Conservation (phyloP, 352 stramenopile genomes). For the Globisporangium barbulae region DNA sequence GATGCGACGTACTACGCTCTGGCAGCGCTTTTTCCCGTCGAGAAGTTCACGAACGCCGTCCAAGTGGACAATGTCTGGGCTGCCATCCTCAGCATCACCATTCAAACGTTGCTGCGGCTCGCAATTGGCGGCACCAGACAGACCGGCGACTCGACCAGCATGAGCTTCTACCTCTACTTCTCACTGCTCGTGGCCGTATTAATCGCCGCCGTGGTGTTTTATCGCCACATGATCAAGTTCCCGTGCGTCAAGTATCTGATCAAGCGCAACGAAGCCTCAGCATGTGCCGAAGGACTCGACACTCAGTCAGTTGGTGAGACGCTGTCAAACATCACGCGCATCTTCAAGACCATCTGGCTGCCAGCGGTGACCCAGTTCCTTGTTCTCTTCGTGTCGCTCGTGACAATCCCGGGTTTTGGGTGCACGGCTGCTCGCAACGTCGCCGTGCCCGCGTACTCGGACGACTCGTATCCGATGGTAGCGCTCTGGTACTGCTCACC, state of each 20-base stretch:
- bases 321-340: slow-evolving; percentile 39
- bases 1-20: slow-evolving; percentile 63
- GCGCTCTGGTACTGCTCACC: slow-evolving; percentile 46
- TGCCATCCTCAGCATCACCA: slow-evolving; percentile 54
- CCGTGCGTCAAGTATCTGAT: slow-evolving; percentile 50
- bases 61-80: slow-evolving; percentile 59
- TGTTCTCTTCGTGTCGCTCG: slow-evolving; percentile 58
- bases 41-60: slow-evolving; percentile 66
- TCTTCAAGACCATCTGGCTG: slow-evolving; percentile 48
- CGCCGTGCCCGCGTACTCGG: slow-evolving; percentile 19
- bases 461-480: slow-evolving; percentile 17
- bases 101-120: slow-evolving; percentile 49
- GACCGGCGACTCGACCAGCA: slow-evolving; percentile 29
- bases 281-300: slow-evolving; percentile 29
- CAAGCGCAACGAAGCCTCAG: slow-evolving; percentile 37
- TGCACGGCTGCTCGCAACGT: slow-evolving; percentile 39
- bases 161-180: slow-evolving; percentile 68
- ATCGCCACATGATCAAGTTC: slow-evolving; percentile 31
- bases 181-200: slow-evolving; percentile 46
- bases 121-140: slow-evolving; percentile 40
- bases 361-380: slow-evolving; percentile 47
- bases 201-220: slow-evolving; percentile 40
- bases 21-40: slow-evolving; percentile 53
- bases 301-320: slow-evolving; percentile 26
- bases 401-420: slow-evolving; percentile 52